Base-by-base conservation (phyloP, 495 filamentous ascomycete genomes). In the Cetradonia linearis region DNA sequence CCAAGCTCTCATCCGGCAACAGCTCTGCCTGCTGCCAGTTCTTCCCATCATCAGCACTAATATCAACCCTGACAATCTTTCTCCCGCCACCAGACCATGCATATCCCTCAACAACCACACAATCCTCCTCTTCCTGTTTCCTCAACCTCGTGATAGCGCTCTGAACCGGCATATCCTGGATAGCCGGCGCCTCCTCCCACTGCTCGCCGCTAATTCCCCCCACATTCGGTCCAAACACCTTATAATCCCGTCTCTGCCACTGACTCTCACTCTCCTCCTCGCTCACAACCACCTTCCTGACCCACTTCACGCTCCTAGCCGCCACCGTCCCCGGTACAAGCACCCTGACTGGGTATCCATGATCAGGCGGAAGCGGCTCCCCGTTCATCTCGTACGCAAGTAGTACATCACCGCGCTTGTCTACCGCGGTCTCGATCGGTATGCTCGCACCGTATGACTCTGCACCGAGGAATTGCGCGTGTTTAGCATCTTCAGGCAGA, bases 371-470 rank as follows among this genome's bases (percentile, higher is more conserved):
- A 0, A 87, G 72, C 3, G 78, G 70, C 16, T 66, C 59, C 53
- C 75, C 78, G 64, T 86, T 86, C 79, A 86, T 84, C 65, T 72
- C 63, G 27, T 69, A 85, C 5, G 80, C 83, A 0, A 86, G 69
- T 9, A 86, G 67, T 1, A 86, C 83, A 56, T 86, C 83, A 46
- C 79, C 78, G 42, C 65, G 69, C 0, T 71, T 72, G 47, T 83
- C 79, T 52, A 84, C 66, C 7, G 77, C 78, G 31, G 78, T 76
- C 10, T 74, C 66, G 11, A 86, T 68, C 1, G 83, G 82, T 49
- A 86, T 82, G 37, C 75, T 80, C 6, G 81, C 77, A 20, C 75
- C 81, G 62, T 86, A 86, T 1, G 78, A 73, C 62, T 86, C 83
- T 11, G 77, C 71, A 3, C 79, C 82, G 11, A 76, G 69, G 63